These are phyloP conservation scores for Lantana camara DNA, from an alignment of 257 asterid genomes.

Conservation along the genomic window DNA sequence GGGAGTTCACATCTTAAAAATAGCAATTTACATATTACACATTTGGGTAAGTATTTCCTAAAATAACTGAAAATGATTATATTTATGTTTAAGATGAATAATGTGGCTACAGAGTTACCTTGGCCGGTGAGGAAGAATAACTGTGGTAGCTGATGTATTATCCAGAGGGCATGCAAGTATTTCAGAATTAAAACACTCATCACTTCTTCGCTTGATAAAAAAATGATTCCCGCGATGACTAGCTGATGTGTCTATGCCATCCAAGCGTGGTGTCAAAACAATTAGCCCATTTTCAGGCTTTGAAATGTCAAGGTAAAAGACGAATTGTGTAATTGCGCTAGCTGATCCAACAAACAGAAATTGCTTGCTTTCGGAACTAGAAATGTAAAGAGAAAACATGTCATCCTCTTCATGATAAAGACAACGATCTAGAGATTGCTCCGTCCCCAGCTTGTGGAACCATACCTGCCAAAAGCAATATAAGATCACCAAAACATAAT, in stretches of 20 bases:
- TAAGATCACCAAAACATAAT: conserved; percentile 7
- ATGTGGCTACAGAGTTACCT: conserved; percentile 50
- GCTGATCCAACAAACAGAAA: conserved; percentile 74
- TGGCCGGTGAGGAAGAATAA: conserved; percentile 85
- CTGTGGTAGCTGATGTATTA: conserved; percentile 56
- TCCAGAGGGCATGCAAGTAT: conserved; percentile 81
- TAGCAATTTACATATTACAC: not conserved
- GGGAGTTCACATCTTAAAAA: conserved; percentile 7
- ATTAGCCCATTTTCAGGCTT: conserved; percentile 64
- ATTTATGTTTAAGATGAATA: conserved; percentile 17
- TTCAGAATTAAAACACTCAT: conserved; percentile 82
- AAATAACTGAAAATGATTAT: not conserved
- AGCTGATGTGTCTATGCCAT: conserved; percentile 78
- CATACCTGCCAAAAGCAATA: conserved; percentile 60
- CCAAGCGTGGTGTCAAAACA: conserved; percentile 70
- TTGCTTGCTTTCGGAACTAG: conserved; percentile 89
- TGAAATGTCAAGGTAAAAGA: conserved; percentile 75
- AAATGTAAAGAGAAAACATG: conserved; percentile 70
- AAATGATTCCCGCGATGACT: conserved; percentile 96
- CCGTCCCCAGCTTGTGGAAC: conserved; percentile 79
- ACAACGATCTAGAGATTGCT: conserved; percentile 72
- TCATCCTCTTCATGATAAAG: conserved; percentile 92
- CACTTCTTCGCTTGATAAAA: conserved; percentile 79
- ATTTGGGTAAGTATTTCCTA: not conserved
- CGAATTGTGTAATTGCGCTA: conserved; percentile 86